A percentile compares a stretch with the other conserved stretches of the same genome.
phyloP scores from a whole-genome alignment of 177 flowering plant species.

The Tripterygium wilfordii region DNA sequence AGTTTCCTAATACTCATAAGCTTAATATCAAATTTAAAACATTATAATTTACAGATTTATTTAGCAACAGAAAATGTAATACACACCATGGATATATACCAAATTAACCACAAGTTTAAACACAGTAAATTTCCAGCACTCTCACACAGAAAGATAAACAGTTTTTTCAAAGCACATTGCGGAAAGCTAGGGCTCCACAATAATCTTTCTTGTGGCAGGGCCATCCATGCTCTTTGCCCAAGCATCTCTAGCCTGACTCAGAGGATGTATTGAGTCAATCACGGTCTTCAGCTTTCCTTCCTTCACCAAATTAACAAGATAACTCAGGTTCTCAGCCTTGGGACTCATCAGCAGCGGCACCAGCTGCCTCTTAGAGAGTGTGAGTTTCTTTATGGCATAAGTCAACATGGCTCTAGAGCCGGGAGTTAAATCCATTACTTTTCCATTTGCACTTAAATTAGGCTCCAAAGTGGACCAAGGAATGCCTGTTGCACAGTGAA shows the following conservation, averaged over 20 bases:
- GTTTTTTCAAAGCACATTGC: too few species aligned
- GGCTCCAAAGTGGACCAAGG: constrained; percentile 77
- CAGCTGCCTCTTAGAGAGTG: constrained; percentile 65
- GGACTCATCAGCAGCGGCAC: constrained; percentile 44
- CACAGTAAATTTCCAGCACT: too few species aligned
- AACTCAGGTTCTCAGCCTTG: constrained; percentile 48
- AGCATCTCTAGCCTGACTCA: constrained; percentile 72
- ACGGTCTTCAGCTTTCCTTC: constrained; percentile 78
- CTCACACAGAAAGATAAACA: too few species aligned
- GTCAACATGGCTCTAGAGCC: constrained; percentile 32
- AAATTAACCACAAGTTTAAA: too few species aligned
- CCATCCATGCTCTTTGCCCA: constrained; percentile 78
- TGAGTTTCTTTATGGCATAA: constrained; percentile 49
- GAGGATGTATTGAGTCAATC: constrained; percentile 60
- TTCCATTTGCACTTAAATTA: constrained; percentile 50
- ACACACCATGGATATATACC: too few species aligned
- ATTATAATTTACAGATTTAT: too few species aligned
- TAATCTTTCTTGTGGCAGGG: constrained; percentile 85
- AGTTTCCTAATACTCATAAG: too few species aligned
- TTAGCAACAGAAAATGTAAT: too few species aligned
- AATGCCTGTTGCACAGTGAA: constrained; percentile 57
- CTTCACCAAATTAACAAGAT: constrained; percentile 50
- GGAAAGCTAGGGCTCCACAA: constrained; percentile 35
- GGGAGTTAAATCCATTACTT: constrained; percentile 74
- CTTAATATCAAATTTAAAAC: too few species aligned